These are phyloP conservation scores for Gleditsia sinensis DNA, from an alignment of 306 rosid genomes.

Conservation along the genomic window DNA sequence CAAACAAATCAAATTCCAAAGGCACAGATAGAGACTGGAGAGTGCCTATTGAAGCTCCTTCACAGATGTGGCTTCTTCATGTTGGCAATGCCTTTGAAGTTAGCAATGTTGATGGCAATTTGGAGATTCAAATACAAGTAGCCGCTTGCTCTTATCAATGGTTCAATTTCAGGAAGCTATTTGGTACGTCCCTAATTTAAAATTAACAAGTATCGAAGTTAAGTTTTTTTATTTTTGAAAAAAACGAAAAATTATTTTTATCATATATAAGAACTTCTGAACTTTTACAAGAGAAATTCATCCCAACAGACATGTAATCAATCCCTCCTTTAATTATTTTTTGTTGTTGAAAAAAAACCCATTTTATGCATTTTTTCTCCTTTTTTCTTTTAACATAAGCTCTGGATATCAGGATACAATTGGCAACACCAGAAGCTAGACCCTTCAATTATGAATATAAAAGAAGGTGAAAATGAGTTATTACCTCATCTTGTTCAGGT, in stretches of 20 bases:
- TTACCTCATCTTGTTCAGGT: slow-evolving; percentile 84
- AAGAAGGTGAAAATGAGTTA: slow-evolving; percentile 48
- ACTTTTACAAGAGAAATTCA: too few species aligned
- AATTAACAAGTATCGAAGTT: too few species aligned
- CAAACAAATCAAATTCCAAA: slow-evolving; percentile 1
- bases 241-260: too few species aligned
- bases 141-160: slow-evolving; percentile 87
- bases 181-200: slow-evolving; percentile 55
- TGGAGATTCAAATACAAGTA: slow-evolving; percentile 68
- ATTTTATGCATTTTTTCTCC: too few species aligned
- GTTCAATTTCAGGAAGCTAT: slow-evolving; percentile 81
- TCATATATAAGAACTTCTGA: too few species aligned
- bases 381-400: too few species aligned
- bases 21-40: slow-evolving; percentile 67
- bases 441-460: slow-evolving; percentile 79
- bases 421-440: slow-evolving; percentile 80
- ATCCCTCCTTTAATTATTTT: too few species aligned
- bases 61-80: slow-evolving; percentile 84
- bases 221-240: too few species aligned
- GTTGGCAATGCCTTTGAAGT: slow-evolving; percentile 78
- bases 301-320: too few species aligned
- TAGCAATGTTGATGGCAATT: slow-evolving; percentile 43
- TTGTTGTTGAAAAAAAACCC: too few species aligned
- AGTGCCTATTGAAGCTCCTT: slow-evolving; percentile 70
- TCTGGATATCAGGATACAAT: slow-evolving; percentile 71